These are phyloP conservation scores for Penicillium arizonense DNA, from an alignment of 495 filamentous ascomycete genomes.

Conservation along the genomic window DNA sequence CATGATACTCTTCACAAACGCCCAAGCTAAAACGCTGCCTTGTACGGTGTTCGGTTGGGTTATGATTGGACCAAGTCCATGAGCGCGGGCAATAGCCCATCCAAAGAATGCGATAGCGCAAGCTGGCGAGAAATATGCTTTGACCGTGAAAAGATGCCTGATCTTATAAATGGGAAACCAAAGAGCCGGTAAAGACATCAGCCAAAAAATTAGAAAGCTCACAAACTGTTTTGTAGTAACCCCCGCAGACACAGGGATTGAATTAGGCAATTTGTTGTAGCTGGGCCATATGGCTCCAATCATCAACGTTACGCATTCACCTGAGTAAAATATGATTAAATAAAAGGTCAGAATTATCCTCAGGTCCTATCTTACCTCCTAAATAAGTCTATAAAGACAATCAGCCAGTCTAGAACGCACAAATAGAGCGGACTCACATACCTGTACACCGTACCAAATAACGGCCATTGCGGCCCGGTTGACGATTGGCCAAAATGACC, in stretches of 20 bases:
- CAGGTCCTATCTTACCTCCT: slow-evolving; percentile 47
- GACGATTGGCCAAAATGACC: slow-evolving; percentile 81
- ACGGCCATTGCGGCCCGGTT: slow-evolving; percentile 84
- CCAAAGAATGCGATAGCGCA: slow-evolving; percentile 84
- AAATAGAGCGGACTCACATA: neutral
- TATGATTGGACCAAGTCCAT: slow-evolving; percentile 80
- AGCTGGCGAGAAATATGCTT: slow-evolving; percentile 75
- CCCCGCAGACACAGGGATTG: slow-evolving; percentile 58
- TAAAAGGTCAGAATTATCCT: neutral
- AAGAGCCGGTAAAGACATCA: slow-evolving; percentile 70
- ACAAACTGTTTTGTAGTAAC: slow-evolving; percentile 71
- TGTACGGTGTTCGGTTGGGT: slow-evolving; percentile 60
- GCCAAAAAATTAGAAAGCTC: slow-evolving; percentile 80
- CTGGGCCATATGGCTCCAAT: slow-evolving; percentile 73
- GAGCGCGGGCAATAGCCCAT: slow-evolving; percentile 78
- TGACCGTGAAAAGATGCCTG: slow-evolving; percentile 87
- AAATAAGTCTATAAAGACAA: slow-evolving; percentile 53
- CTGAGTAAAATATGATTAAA: slow-evolving; percentile 13
- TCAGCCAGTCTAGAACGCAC: neutral
- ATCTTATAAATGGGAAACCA: slow-evolving; percentile 61
- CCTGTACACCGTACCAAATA: slow-evolving; percentile 70
- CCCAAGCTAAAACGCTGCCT: slow-evolving; percentile 73
- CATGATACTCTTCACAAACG: slow-evolving; percentile 80
- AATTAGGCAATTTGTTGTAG: slow-evolving; percentile 61
- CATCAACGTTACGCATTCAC: slow-evolving; percentile 75